Conservation (phyloP, 23 red algal genomes). For the Agarophyton chilense region DNA sequence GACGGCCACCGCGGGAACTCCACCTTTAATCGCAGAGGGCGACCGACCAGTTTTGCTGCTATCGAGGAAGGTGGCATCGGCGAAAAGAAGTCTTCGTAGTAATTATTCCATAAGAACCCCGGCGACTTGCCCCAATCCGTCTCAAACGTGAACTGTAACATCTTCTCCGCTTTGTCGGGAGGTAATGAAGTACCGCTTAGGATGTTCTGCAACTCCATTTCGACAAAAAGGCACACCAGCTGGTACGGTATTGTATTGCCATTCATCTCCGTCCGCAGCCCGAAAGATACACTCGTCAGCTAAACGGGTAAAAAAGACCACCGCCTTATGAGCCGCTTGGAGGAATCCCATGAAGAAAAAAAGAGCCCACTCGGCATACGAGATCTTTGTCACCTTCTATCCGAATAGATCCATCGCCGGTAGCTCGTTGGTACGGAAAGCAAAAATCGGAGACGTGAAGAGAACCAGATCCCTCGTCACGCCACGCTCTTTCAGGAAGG, state of each 20-base stretch:
- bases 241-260: not conserved
- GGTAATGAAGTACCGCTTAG: not conserved
- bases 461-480: not conserved
- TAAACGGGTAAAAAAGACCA: not conserved
- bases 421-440: not conserved
- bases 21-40: not conserved
- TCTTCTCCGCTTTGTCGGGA: not conserved
- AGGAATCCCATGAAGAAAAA: not conserved
- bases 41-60: not conserved
- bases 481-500: not conserved
- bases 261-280: not conserved
- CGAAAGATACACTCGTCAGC: not conserved
- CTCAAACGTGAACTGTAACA: not conserved
- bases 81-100: not conserved
- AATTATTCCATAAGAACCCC: not conserved
- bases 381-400: not conserved
- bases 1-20: not conserved
- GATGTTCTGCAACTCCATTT: not conserved
- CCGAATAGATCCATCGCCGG: not conserved
- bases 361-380: not conserved
- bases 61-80: not conserved
- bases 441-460: not conserved
- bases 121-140: not conserved
- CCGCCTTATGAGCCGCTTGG: not conserved
- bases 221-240: not conserved